Base-by-base conservation (phyloP, 192 early-diverging fungal species). In the Podila epigama region DNA sequence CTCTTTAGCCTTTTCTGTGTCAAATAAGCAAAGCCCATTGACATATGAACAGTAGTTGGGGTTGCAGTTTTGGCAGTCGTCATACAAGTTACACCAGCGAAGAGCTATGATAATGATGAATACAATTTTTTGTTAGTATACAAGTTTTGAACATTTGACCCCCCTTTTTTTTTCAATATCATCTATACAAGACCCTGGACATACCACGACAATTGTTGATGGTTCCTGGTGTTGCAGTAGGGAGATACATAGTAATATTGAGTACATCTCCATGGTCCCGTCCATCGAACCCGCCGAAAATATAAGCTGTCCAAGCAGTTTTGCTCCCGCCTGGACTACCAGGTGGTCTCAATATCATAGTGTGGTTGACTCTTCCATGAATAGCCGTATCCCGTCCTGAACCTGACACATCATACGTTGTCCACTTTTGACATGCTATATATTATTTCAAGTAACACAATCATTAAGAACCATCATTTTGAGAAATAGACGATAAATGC, bases 41-140 rank as follows among this genome's bases (percentile, higher is more conserved):
- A 70, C 28, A 33, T 80, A 80, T 5, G 79, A 80, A n/a, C 79
- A 80, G 36, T 80, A 80, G 15, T 51, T 63, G 9, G 54, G n/a
- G 16, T 70, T 71, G 41, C 69, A 72, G 56, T 68, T 60, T 20
- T 62, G 64, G 32, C 79, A 80, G 44, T 80, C 79, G 57, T 80
- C 64, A 40, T 80, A 80, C 6, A 60, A 27, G 27, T 32, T 67
- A 44, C 79, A 80, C 79, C 79, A 80, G 28, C 70, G 41, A 44
- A 80, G 36, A 10, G 79, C 79, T 79, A 61, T 36, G 28, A n/a
- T 25, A 28, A 56, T 20, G 18, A 40, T 55, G 32, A 51, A 51
- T 12, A 15, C 11, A 39, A 2, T 27, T 58, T 18, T 22, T 28
- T 29, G 25, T 6, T 16, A 5, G 52, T 54, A 16, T 16, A 15